A percentile compares a stretch with the other conserved stretches of the same genome.
Evolutionary conservation across 2,329 filamentous ascomycete genomes (phyloP).

Genomic region (Fusarium algeriense): DNA sequence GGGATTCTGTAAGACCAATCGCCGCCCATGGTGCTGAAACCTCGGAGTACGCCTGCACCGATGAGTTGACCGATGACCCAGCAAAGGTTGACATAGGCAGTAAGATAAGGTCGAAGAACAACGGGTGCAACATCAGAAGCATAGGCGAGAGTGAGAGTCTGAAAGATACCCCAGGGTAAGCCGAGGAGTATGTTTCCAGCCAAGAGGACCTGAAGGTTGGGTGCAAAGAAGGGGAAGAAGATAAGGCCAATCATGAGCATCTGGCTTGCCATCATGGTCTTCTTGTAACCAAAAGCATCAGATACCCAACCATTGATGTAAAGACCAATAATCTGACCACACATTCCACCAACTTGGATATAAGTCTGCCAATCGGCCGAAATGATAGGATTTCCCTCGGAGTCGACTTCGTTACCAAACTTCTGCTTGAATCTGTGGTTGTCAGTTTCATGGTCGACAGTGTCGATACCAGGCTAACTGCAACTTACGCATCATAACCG

Average conservation of each 20-base stretch:
- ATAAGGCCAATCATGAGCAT: conserved; percentile 57
- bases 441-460: conserved; percentile 39
- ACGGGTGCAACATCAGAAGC: conserved; percentile 60
- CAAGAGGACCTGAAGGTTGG: conserved; percentile 56
- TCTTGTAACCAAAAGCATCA: conserved; percentile 22
- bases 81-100: conserved; percentile 62
- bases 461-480: conserved; percentile 34
- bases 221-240: conserved; percentile 62
- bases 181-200: conserved; percentile 60
- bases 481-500: conserved; percentile 52
- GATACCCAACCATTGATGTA: conserved; percentile 29
- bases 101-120: conserved; percentile 61
- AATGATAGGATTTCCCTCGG: conserved; percentile 9
- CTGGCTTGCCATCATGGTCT: conserved; percentile 54
- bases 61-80: conserved; percentile 63
- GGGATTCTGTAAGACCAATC: conserved; percentile 63
- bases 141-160: conserved; percentile 61
- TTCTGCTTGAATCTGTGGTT: conserved; percentile 19
- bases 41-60: conserved; percentile 56
- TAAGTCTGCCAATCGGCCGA: conserved; percentile 28
- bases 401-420: conserved; percentile 24
- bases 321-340: conserved; percentile 20
- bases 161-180: conserved; percentile 61
- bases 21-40: conserved; percentile 53
- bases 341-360: conserved; percentile 30